These are phyloP conservation scores for Aspergillus ostianus DNA, from an alignment of 495 filamentous ascomycete genomes.

Conservation along the genomic window DNA sequence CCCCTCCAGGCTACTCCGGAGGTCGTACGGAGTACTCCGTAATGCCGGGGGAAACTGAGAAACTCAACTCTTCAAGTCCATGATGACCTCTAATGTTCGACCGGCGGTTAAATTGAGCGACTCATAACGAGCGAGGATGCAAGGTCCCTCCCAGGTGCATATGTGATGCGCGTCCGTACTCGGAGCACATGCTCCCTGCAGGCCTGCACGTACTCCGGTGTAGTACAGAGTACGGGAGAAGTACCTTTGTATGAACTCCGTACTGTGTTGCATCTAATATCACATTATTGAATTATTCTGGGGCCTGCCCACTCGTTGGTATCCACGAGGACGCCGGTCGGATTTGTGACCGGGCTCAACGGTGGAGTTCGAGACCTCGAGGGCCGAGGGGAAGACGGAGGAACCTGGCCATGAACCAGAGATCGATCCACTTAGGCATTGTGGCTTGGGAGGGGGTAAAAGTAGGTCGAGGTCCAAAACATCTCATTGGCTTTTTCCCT, in stretches of 20 bases:
- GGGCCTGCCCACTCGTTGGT: constrained; percentile 3
- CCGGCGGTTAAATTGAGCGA: constrained; percentile 5
- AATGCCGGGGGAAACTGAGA: no score
- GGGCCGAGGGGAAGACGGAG: constrained; percentile 3
- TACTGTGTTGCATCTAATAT: constrained; percentile 11
- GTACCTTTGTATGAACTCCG: constrained; percentile 6
- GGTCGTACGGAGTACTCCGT: no score
- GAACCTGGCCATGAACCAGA: constrained; percentile 1
- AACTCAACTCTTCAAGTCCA: background rate
- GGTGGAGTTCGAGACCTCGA: constrained; percentile 17
- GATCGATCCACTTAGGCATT: constrained; percentile 13
- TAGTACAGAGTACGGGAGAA: background rate
- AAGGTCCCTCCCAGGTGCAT: constrained; percentile 20
- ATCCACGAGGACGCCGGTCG: constrained; percentile 18
- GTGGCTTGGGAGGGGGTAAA: constrained; percentile 16
- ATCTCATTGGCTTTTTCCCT: constrained; percentile 17
- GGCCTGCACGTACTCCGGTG: background rate
- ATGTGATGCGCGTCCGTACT: constrained; percentile 12
- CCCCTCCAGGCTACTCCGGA: background rate
- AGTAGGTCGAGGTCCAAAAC: constrained; percentile 13
- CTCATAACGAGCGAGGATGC: constrained; percentile 9
- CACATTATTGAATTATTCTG: constrained; percentile 8
- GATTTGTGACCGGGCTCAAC: constrained; percentile 22
- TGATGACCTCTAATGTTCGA: background rate
- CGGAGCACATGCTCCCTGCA: background rate